A percentile compares a stretch with the other conserved stretches of the same genome.
phyloP scores from a whole-genome alignment of 2,329 filamentous ascomycete genomes.

The Lachnellula willkommii region DNA sequence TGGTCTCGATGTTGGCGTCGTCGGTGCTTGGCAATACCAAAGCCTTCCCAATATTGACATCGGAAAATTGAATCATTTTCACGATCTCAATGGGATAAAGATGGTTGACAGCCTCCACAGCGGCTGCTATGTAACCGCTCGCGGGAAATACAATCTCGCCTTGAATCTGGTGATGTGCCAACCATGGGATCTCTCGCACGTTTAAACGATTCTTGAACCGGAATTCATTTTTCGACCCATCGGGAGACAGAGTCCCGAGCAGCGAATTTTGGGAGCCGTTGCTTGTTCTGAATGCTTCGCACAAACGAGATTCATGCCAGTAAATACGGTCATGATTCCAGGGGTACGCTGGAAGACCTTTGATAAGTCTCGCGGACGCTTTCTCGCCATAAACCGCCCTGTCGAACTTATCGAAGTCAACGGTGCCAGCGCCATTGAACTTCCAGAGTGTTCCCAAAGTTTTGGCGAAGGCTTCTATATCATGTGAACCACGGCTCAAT shows the following conservation, averaged over 20 bases:
- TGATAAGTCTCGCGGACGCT: background rate
- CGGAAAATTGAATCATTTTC: background rate
- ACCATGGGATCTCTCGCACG: slow-evolving; percentile 38
- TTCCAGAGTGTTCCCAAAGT: slow-evolving; percentile 15
- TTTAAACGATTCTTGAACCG: slow-evolving; percentile 11
- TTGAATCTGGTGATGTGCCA: slow-evolving; percentile 39
- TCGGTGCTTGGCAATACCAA: no score
- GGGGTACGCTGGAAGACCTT: slow-evolving; percentile 2
- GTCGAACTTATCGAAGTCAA: slow-evolving; percentile 10
- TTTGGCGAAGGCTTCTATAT: slow-evolving; percentile 4
- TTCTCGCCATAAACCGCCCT: slow-evolving; percentile 17
- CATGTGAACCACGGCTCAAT: slow-evolving; percentile 8
- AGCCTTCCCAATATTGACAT: no score
- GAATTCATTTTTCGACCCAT: slow-evolving; percentile 8
- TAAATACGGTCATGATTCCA: slow-evolving; percentile 3
- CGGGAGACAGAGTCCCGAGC: slow-evolving; percentile 28
- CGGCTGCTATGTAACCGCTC: slow-evolving; percentile 44
- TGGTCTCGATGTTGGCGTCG: no score
- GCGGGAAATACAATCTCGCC: slow-evolving; percentile 38
- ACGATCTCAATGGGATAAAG: slow-evolving; percentile 4
- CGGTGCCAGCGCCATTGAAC: slow-evolving; percentile 21
- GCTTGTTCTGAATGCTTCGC: background rate
- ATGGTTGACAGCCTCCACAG: slow-evolving; percentile 37
- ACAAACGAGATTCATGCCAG: slow-evolving; percentile 14
- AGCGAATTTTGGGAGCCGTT: slow-evolving; percentile 9